Evolutionary conservation across 2,329 filamentous ascomycete species (phyloP).

Genomic region (Corynespora cassiicola): DNA sequence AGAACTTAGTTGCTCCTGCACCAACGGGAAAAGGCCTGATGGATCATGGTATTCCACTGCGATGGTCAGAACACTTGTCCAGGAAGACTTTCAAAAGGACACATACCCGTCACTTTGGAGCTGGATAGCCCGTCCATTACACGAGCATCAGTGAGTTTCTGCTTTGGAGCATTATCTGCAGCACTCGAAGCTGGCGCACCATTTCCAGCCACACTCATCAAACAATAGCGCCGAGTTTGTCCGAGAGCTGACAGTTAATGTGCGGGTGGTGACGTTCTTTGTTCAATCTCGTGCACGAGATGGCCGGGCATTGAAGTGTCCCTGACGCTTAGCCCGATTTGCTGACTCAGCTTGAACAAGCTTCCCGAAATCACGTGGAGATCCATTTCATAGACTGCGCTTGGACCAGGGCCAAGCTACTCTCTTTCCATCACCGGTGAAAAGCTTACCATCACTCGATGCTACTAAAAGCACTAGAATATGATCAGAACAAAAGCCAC

Average conservation of each 20-base stretch:
- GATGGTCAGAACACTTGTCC: too few relatives aligned
- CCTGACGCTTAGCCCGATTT: too few relatives aligned
- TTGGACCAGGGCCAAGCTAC: too few relatives aligned
- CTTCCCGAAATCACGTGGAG: too few relatives aligned
- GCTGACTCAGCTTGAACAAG: too few relatives aligned
- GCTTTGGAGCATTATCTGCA: conserved; percentile 41
- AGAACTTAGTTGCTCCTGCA: conserved; percentile 77
- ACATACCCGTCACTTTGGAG: conserved; percentile 59
- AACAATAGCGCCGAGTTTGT: conserved; percentile 22
- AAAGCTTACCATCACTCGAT: too few relatives aligned
- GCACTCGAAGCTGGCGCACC: conserved; percentile 44
- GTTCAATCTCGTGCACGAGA: conserved; percentile 16
- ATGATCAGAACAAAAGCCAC: too few relatives aligned
- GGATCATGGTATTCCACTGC: conserved; percentile 96
- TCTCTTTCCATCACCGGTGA: too few relatives aligned
- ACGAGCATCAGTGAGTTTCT: conserved; percentile 32
- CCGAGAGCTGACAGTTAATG: conserved; percentile 6
- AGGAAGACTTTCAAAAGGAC: too few relatives aligned
- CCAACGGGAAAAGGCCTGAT: conserved; percentile 81
- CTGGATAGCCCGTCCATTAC: conserved; percentile 52
- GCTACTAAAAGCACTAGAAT: too few relatives aligned
- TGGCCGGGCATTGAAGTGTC: too few relatives aligned
- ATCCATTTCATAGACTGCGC: too few relatives aligned
- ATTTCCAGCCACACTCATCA: conserved; percentile 46
- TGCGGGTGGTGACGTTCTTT: conserved; percentile 21